Evolutionary conservation across 805 yeast genomes (phyloP).

Genomic region (Wickerhamiella spandovensis): DNA sequence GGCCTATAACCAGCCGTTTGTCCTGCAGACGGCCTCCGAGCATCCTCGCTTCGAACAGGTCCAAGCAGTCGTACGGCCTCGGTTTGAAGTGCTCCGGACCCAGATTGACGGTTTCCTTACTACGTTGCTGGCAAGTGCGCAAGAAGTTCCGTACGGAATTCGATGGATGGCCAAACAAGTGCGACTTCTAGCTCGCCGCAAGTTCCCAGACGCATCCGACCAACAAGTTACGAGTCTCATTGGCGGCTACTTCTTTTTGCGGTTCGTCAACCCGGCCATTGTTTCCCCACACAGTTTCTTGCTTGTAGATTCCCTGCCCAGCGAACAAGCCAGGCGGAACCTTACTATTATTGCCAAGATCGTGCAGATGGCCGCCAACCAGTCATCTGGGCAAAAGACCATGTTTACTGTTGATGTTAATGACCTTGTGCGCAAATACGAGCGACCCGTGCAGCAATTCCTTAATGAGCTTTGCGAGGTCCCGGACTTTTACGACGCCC

Average conservation of each 20-base stretch:
- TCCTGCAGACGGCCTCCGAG: constrained; percentile 22
- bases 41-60: constrained; percentile 19
- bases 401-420: constrained; percentile 21
- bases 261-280: constrained; percentile 78
- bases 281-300: constrained; percentile 64
- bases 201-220: constrained; percentile 45
- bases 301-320: constrained; percentile 16
- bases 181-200: constrained; percentile 39
- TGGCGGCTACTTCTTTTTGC: constrained; percentile 73
- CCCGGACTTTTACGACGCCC: constrained; percentile 28
- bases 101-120: constrained; percentile 29
- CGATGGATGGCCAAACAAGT: constrained; percentile 57
- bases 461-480: constrained; percentile 27
- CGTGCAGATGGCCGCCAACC: constrained; percentile 47
- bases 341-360: constrained; percentile 70
- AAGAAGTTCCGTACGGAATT: constrained; percentile 55
- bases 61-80: constrained; percentile 18
- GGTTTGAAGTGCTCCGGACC: constrained; percentile 16
- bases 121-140: constrained; percentile 41
- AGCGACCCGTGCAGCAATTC: constrained; percentile 21
- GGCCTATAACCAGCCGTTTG: constrained; percentile 11
- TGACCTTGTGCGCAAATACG: constrained; percentile 21
- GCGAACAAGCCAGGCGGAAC: constrained; percentile 42
- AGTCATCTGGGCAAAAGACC: constrained; percentile 45
- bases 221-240: constrained; percentile 32